Base-by-base conservation (phyloP, 352 stramenopile genomes). In the Pythium periplocum region DNA sequence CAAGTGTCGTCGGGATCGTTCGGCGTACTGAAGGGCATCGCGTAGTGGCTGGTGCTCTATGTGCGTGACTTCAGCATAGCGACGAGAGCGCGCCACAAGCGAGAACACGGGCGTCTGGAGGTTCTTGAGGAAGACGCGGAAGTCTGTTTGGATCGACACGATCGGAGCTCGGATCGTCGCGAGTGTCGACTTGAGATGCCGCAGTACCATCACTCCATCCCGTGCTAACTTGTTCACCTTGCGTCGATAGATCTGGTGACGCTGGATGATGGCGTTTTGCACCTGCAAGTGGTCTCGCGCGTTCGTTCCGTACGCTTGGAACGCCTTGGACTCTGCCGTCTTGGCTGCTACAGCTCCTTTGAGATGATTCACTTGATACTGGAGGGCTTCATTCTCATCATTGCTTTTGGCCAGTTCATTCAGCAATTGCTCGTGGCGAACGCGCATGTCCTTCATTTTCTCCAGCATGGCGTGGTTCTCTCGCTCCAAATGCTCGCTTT, bases 281-380 rank as follows among this genome's bases (percentile, higher is more conserved):
- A 60, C 55, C 51, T 87, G 77, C 35, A 87, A 53, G 49, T 87
- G 75, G 32, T 87, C 79, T 4, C 79, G 63, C 10, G 74, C 78
- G 30, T 79, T 86, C 11, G 57, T 68, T 17, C 76, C 78, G 32
- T 89, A 89, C 2, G 81, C 68, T 45, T 89, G 80, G 45, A 89
- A 89, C 1, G 80, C 78, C 40, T 80, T 83, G 2, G 78, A 76
- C 57, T 91, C 78, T 8, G 81, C 81, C 7, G 64, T 61, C 59
- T 89, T 91, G 9, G 81, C 81, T 0, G 81, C 79, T 31, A 89
- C 81, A 0, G 76, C 69, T 0, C 78, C 81, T 65, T 91, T 91
- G 4, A 91, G 53, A 35, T 86, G 75, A 49, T 87, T 85, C 12
- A 78, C 61, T 40, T 87, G 75, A 51, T 83, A 74, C 58, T 89